Conservation (phyloP, 164 flowering plant species). For the Platanus orientalis region DNA sequence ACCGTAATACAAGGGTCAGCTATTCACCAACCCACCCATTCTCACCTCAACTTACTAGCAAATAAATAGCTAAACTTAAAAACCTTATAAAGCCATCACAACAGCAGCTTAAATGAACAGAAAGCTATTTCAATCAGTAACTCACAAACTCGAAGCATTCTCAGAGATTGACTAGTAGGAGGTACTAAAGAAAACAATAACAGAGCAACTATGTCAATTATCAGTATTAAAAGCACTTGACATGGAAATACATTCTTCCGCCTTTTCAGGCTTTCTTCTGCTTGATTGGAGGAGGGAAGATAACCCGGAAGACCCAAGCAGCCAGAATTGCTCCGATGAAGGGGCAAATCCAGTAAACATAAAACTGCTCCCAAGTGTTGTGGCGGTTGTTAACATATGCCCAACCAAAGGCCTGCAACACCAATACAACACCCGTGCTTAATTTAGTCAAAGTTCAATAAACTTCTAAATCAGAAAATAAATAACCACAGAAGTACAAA, state of each 20-base stretch:
- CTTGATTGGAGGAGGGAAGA: slow-evolving; percentile 56
- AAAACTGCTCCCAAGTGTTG: slow-evolving; percentile 77
- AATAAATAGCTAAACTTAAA: no score
- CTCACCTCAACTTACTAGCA: no score
- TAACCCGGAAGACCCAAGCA: slow-evolving; percentile 54
- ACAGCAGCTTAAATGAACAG: no score
- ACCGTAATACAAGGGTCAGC: no score
- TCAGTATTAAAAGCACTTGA: not conserved
- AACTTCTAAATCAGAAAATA: not conserved
- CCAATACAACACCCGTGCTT: not conserved
- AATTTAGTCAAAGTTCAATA: not conserved
- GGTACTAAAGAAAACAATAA: no score
- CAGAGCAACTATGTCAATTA: no score
- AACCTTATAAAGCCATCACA: no score
- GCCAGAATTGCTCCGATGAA: slow-evolving; percentile 67
- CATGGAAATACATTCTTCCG: not conserved
- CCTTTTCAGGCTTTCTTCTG: slow-evolving; percentile 50
- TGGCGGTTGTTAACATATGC: slow-evolving; percentile 62
- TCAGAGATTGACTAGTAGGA: no score
- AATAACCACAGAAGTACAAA: not conserved
- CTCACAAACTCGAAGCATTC: no score
- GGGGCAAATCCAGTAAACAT: slow-evolving; percentile 83
- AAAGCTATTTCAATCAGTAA: no score
- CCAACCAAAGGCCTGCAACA: slow-evolving; percentile 82
- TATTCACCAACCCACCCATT: no score